phyloP scores from a whole-genome alignment of 2,329 filamentous ascomycete species.

The Verticillium albo-atrum region DNA sequence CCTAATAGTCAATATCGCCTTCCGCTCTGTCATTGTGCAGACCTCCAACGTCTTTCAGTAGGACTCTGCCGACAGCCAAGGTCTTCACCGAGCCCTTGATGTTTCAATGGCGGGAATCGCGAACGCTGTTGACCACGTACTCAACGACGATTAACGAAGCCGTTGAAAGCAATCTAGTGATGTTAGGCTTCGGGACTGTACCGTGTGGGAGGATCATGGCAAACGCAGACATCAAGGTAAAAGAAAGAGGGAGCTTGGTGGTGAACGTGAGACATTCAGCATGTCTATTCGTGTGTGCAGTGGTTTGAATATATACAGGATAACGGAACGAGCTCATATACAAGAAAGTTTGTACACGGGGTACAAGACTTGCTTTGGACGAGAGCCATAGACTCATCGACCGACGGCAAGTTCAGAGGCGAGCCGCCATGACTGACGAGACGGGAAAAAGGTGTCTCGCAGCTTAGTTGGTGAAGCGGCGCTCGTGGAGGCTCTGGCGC shows the following conservation, averaged over 20 bases:
- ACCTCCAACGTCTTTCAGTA: too few relatives aligned
- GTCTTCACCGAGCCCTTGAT: too few relatives aligned
- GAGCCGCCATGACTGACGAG: not conserved
- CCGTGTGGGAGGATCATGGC: too few relatives aligned
- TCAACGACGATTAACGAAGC: too few relatives aligned
- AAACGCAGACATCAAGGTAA: too few relatives aligned
- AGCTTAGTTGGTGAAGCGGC: slow-evolving; percentile 6
- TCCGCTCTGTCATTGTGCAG: too few relatives aligned
- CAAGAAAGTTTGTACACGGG: not conserved
- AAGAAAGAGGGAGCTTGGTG: not conserved
- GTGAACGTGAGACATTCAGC: not conserved
- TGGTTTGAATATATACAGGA: slow-evolving; percentile 2
- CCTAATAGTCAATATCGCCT: too few relatives aligned
- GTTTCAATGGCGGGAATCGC: too few relatives aligned
- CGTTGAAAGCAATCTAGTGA: too few relatives aligned
- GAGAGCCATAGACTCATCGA: not conserved
- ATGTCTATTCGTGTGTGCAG: slow-evolving; percentile 2
- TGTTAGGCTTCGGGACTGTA: too few relatives aligned
- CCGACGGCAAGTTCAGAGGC: not conserved
- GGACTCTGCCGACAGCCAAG: too few relatives aligned
- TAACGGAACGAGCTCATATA: slow-evolving; percentile 2
- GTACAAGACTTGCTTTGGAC: not conserved
- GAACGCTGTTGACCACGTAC: too few relatives aligned
- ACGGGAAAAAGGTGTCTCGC: not conserved
- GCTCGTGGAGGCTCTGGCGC: slow-evolving; percentile 12